These are phyloP conservation scores for Singerocomus rubriflavus DNA, from an alignment of 1,284 basidiomycete species.

Conservation along the genomic window DNA sequence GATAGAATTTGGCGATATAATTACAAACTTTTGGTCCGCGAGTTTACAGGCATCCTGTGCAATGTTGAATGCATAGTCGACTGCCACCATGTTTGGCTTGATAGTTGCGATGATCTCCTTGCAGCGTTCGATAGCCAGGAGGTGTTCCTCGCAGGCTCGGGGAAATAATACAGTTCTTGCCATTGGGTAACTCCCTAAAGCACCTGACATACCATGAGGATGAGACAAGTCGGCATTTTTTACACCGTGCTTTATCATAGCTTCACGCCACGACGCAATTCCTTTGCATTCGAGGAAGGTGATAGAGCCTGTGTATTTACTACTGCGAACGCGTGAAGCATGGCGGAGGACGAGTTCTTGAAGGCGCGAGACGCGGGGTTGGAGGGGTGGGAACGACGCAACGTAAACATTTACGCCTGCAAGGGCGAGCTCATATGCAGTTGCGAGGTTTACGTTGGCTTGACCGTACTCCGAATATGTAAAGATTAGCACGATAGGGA, in stretches of 20 bases:
- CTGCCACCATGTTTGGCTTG: conserved; percentile 4
- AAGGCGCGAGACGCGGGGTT: conserved; percentile 3
- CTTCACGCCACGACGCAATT: background rate
- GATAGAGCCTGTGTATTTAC: background rate
- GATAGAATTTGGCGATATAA: conserved; percentile 7
- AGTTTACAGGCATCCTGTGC: conserved; percentile 12
- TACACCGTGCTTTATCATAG: background rate
- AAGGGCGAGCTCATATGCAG: conserved; percentile 9
- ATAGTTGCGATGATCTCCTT: conserved; percentile 5
- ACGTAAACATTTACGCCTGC: conserved; percentile 3
- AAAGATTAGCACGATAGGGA: conserved; percentile 5
- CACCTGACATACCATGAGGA: conserved; percentile 4
- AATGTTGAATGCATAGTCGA: conserved; percentile 1
- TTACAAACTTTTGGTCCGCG: background rate
- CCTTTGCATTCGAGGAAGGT: conserved; percentile 8
- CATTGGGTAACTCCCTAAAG: background rate
- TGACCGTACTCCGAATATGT: conserved; percentile 13
- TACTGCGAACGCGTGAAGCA: background rate
- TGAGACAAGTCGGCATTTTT: background rate
- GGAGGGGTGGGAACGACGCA: background rate
- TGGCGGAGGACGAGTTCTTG: conserved; percentile 9
- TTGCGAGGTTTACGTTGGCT: conserved; percentile 15
- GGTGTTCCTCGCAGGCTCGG: conserved; percentile 8
- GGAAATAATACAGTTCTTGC: background rate
- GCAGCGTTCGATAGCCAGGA: background rate